Evolutionary conservation across 192 early-diverging fungal genomes (phyloP).

Genomic region (Coemansia pectinata): DNA sequence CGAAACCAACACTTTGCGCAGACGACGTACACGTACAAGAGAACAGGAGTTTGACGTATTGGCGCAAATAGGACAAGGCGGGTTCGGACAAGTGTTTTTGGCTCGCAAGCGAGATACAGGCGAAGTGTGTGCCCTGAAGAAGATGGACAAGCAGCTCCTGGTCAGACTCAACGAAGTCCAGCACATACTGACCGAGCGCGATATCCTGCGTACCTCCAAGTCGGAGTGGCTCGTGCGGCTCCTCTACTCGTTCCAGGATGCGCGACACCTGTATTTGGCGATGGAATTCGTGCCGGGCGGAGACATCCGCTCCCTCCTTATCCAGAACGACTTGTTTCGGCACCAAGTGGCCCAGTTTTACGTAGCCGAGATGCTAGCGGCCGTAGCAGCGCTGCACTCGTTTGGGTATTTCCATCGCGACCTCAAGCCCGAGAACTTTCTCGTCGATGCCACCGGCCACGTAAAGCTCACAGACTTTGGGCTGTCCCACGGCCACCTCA

Average conservation of each 20-base stretch:
- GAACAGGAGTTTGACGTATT: constrained; percentile 69
- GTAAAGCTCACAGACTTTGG: constrained; percentile 92
- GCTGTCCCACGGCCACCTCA: constrained; percentile 82
- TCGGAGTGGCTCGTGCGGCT: constrained; percentile 86
- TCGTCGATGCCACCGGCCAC: constrained; percentile 64
- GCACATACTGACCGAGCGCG: constrained; percentile 75
- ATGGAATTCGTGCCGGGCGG: constrained; percentile 74
- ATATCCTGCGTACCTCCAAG: constrained; percentile 68
- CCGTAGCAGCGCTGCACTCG: constrained; percentile 65
- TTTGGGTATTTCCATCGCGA: constrained; percentile 56
- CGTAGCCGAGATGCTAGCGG: constrained; percentile 82
- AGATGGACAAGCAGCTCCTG: constrained; percentile 72
- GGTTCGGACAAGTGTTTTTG: constrained; percentile 78
- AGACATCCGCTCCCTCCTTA: constrained; percentile 77
- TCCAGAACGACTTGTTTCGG: constrained; percentile 68
- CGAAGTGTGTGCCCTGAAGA: constrained; percentile 74
- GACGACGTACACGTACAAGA: constrained; percentile 66
- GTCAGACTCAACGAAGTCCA: constrained; percentile 67
- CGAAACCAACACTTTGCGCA: constrained; percentile 64
- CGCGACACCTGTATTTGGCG: constrained; percentile 68
- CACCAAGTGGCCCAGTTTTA: constrained; percentile 85
- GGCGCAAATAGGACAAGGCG: constrained; percentile 77
- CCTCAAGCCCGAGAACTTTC: constrained; percentile 56
- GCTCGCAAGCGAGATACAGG: constrained; percentile 69
- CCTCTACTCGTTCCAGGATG: constrained; percentile 87